Evolutionary conservation across 768 basidiomycete genomes (phyloP).

Genomic region (Lactifluus subvellereus): DNA sequence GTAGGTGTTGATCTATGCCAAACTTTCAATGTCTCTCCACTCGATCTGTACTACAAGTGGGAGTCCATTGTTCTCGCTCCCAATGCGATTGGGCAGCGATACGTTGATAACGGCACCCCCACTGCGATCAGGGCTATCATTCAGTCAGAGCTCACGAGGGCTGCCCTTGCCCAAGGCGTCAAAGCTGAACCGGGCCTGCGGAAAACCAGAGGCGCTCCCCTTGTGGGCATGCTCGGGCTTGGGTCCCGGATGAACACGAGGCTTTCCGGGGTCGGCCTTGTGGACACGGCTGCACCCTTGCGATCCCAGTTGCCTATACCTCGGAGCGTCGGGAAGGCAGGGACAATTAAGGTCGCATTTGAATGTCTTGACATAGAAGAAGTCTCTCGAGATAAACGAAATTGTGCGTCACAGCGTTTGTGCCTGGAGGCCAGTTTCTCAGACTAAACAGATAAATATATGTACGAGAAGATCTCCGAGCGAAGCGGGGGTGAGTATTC

Average conservation of each 20-base stretch:
- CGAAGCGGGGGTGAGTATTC: slow-evolving; percentile 64
- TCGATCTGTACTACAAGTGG: slow-evolving; percentile 60
- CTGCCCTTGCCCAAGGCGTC: not conserved
- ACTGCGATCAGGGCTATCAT: slow-evolving; percentile 7
- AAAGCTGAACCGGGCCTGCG: not conserved
- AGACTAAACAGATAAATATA: slow-evolving; percentile 59
- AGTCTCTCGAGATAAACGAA: slow-evolving; percentile 36
- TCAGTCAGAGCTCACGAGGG: slow-evolving; percentile 9
- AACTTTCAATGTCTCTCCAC: slow-evolving; percentile 49
- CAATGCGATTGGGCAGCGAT: slow-evolving; percentile 2
- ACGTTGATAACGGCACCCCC: slow-evolving; percentile 24
- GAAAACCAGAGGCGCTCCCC: not conserved
- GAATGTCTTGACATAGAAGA: slow-evolving; percentile 18
- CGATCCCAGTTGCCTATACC: not conserved
- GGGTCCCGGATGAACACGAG: slow-evolving; percentile 23
- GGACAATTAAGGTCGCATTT: slow-evolving; percentile 13
- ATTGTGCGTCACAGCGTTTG: slow-evolving; percentile 40
- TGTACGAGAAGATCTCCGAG: slow-evolving; percentile 88
- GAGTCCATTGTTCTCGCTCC: slow-evolving; percentile 39
- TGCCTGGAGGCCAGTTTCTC: not conserved
- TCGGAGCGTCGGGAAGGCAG: slow-evolving; percentile 1
- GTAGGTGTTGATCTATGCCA: slow-evolving; percentile 61
- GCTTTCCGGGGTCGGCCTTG: slow-evolving; percentile 27
- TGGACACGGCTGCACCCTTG: not conserved
- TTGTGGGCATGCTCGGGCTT: slow-evolving; percentile 26